phyloP scores from a whole-genome alignment of 23 red algal genomes.

The Gracilaria vermiculophylla region DNA sequence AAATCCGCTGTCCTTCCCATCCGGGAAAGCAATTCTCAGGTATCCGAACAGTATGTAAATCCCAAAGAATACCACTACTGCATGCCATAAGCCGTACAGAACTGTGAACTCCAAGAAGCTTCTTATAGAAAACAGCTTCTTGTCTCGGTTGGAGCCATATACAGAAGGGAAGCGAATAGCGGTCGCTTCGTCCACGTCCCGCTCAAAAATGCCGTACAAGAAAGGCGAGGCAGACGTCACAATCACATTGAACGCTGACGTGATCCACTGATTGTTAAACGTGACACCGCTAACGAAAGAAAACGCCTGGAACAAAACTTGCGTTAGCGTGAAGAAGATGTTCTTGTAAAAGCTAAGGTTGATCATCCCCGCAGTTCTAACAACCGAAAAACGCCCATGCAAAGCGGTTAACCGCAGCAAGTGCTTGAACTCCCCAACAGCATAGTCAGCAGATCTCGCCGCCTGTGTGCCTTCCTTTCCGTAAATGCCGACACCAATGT shows the following conservation, averaged over 20 bases:
- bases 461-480: constrained; percentile 95
- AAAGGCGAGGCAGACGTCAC: constrained; percentile 81
- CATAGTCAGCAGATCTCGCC: constrained; percentile 81
- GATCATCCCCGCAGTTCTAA: constrained; percentile 84
- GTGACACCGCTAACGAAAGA: constrained; percentile 68
- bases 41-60: constrained; percentile 65
- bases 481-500: constrained; percentile 85
- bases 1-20: constrained; percentile 67
- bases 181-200: constrained; percentile 75
- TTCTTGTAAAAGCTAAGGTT: constrained; percentile 96
- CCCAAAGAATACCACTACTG: constrained; percentile 70
- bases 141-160: constrained; percentile 69
- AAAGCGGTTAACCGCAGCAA: constrained; percentile 70
- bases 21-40: constrained; percentile 35
- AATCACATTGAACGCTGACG: constrained; percentile 82
- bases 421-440: constrained; percentile 76
- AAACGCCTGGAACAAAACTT: constrained; percentile 81
- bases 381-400: constrained; percentile 81
- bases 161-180: constrained; percentile 61
- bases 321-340: constrained; percentile 79
- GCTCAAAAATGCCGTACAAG: constrained; percentile 82
- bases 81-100: constrained; percentile 81
- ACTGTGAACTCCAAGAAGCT: constrained; percentile 70
- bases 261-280: constrained; percentile 84
- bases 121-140: constrained; percentile 58